Base-by-base conservation (phyloP, 2,329 filamentous ascomycete species). In the Penicillium brasilianum region DNA sequence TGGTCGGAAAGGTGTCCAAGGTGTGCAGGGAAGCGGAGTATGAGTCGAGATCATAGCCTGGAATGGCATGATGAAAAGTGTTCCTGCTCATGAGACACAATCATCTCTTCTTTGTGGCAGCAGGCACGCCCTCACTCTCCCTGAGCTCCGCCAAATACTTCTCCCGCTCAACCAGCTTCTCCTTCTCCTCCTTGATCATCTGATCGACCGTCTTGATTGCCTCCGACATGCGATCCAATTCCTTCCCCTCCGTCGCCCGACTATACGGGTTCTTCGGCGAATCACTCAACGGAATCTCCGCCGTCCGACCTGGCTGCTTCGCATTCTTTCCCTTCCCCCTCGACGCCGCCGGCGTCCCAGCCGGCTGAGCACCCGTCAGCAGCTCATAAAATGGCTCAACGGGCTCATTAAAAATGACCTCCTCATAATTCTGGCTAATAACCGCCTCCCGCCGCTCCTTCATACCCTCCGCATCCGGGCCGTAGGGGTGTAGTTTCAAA, bases 381-480 rank as follows among this genome's bases (percentile, higher is more conserved):
- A 92, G 83, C 64, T 96, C 92, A 78, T 92, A 97, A 73, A 99
- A 94, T 49, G 90, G 87, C 77, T 97, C 92, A 70, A 93, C 95
- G 0, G 95, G 95, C 77, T 99, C 95, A 79, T 97, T 98, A 84
- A 99, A 99, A 53, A 98, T 86, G 66, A 98, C 90, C 73, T 97
- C 93, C 77, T 99, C 95, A 74, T 97, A 92, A 60, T 88, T 89
- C 84, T 95, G 94, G 54, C 88, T 87, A 34, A 89, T 82, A 48
- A 98, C 88, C 71, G 89, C 84, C 66, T 84, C 82, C 66, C 79
- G 79, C 80, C 86, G 79, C 79, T 85, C 77, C 81, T 86, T 90
- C 75, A 90, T 87, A 57, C 87, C 89, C 71, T 96, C 91, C 69
- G 88, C 90, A 60, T 92, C 85, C 22, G 80, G 84, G 16, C 93